Evolutionary conservation across 495 filamentous ascomycete genomes (phyloP), one percentile per base, ranked within the genome.

Genomic region (Penicillium coffeae): DNA sequence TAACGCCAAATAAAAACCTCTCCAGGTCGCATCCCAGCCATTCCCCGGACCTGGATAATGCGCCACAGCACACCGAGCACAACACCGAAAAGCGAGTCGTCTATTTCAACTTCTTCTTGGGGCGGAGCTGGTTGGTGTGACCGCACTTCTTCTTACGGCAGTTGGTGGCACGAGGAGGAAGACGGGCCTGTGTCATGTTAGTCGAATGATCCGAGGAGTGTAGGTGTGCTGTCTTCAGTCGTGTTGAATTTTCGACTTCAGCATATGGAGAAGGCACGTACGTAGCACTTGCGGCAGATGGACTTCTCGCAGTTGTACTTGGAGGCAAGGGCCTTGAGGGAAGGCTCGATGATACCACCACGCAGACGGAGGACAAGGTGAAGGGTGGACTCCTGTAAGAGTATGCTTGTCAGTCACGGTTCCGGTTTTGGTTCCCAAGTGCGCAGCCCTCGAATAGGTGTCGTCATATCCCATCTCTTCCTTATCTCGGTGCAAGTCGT

Each of bases 21-120:
- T 59, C 63, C 62, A 58, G 55, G 61, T 65, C 66, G 66, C 71
- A 66, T 64, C 65, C 66, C 59, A 63, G 55, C 63, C 60, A 68
- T 54, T 56, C 59, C 58, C 61, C 62, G 59, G 44, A 50, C 48
- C 55, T 58, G 62, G 51, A 64, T 51, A 49, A 59, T 57, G 62
- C 57, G 60, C 66, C 60, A 64, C 62, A 61, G 54, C 65, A 70
- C 69, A 72, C 72, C 66, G 69, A 70, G 59, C 68, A 66, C 64
- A 70, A 70, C 59, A 71, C 51, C 58, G 48, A 64, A 50, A 63
- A 56, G 62, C 54, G 50, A 72, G 60, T 66, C 73, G 66, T 78
- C 69, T 91, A 98, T 82, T 98, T 98, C 64, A 98, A 83, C 90
- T 98, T 98, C 90, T 98, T 98, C 92, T 98, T 98, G 70, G 93